phyloP scores from a whole-genome alignment of 176 grass and related monocot genomes.

The Bonia amplexicaulis region DNA sequence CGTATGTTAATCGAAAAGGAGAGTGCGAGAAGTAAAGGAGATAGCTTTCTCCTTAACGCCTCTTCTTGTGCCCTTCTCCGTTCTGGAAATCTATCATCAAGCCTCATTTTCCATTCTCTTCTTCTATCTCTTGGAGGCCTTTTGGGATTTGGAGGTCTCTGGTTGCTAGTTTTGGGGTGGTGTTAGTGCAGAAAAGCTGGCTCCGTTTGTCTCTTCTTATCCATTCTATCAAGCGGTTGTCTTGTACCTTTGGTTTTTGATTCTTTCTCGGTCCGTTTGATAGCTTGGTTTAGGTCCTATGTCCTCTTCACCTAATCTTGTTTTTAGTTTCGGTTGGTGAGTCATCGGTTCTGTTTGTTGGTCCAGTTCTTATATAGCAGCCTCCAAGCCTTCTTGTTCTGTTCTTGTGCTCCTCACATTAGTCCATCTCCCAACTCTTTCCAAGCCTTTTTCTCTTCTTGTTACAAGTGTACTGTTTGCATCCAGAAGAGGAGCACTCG shows the following conservation, averaged over 20 bases:
- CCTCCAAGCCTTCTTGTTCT: conserved; percentile 3
- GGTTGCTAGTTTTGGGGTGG: not conserved
- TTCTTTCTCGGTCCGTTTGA: conserved; percentile 16
- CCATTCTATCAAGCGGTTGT: not conserved
- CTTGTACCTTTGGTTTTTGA: conserved; percentile 1
- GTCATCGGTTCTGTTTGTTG: conserved; percentile 6
- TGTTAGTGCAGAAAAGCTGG: conserved; percentile 24
- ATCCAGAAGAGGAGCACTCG: not conserved
- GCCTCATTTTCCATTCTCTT: not conserved
- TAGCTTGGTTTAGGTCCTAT: not conserved
- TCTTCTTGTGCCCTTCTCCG: not conserved
- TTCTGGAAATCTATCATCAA: not conserved
- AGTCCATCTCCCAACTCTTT: not conserved
- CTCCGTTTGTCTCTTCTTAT: conserved; percentile 19
- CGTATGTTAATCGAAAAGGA: not conserved
- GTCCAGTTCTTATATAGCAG: conserved; percentile 6
- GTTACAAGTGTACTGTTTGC: not conserved
- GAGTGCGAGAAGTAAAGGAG: conserved; percentile 2
- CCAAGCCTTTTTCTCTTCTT: not conserved
- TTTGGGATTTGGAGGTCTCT: conserved; percentile 1
- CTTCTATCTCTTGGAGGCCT: not conserved
- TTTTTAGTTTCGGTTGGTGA: conserved; percentile 44
- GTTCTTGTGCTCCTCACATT: conserved; percentile 2
- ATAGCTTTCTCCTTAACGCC: not conserved
- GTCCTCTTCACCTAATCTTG: conserved; percentile 50